Base-by-base conservation (phyloP, 306 rosid genomes). In the Trifolium pratense region DNA sequence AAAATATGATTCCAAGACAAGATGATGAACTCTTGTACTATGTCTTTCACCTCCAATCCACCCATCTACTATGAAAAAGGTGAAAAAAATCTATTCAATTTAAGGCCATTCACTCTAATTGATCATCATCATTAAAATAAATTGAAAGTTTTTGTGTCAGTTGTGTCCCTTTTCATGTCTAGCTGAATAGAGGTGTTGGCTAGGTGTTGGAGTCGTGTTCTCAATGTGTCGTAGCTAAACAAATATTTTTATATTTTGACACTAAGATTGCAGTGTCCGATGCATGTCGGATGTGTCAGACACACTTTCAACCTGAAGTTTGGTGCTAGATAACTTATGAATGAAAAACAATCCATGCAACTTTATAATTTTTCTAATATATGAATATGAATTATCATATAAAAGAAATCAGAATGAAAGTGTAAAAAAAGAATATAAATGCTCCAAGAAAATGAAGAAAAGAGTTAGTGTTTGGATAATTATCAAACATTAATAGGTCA, bases 361-460 rank as follows among this genome's bases (percentile, higher is more conserved):
- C 1, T 14, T 9, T 64, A 21, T 18, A 11, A 18, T 20, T 39
- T 37, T 64, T 20, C 12, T 17, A 21, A 64, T 39, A 64, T 29
- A 64, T 64, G 18, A 37, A 37, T 37, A 6, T 36, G 9, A 61
- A 32, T 62, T 16, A 16, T 10, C 37, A 63, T 17, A 17, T 37
- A 62, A 62, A 62, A 36, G 67, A 61, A 62, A 16, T 16, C 26
- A 62, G 48, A 62, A 62, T 36, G 48, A 34, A 62, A 36, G 68
- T 9, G 11, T 29, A 17, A 17, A 17, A 34, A 34, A 36, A 31
- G 39, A 34, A 34, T 32, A 36, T 37, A 14, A 2, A 37, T 10
- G 37, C 17, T 16, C 68, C 4, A 39, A 37, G 51, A 37, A 63
- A 40, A 40, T 40, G 46, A 11, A 42, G 46, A 42, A 42, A 42